Base-by-base conservation (phyloP, 768 basidiomycete species). In the Hygrocybe coccinea region DNA sequence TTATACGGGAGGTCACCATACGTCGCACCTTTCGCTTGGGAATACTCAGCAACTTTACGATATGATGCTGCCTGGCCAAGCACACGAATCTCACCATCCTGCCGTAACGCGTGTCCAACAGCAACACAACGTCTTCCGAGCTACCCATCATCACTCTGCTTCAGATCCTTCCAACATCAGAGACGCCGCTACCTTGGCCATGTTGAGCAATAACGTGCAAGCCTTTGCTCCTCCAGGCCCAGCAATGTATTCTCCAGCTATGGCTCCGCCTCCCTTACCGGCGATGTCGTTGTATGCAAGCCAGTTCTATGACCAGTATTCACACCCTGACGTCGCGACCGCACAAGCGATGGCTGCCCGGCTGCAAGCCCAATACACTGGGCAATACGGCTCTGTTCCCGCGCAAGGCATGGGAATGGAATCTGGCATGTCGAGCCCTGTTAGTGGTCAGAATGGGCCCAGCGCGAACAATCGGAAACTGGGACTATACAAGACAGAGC, bases 401-500 rank as follows among this genome's bases (percentile, higher is more conserved):
- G 69, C 71, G 15, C 71, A 68, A 51, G 54, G 59, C 33, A 61
- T 68, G 51, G 65, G 60, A 29, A 60, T 69, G 45, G 72, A 74
- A 25, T 65, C 66, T 8, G 68, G 67, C 53, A 67, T 78, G 38
- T 67, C 76, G 14, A 79, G 77, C 58, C 76, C 79, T 61, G 71
- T 68, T 12, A 75, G 64, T 56, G 74, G 77, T 25, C 77, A 77
- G 45, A 60, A 74, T 46, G 91, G 91, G 0, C 91, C 91, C 14
- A 92, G 89, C 59, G 88, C 91, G 9, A 94, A 94, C 73, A 95
- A 95, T 67, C 80, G 92, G 63, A 95, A 95, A 74, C 72, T 93
- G 22, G 90, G 89, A 15, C 66, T 95, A 46, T 95, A 95, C 77
- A 95, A 95, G 76, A 94, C 92, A 0, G 88, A 92, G 68, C 61